A percentile compares a stretch with the other conserved stretches of the same genome.
These are phyloP conservation scores for Magnolia sinica DNA, from an alignment of 164 flowering plant species.

Conservation along the genomic window DNA sequence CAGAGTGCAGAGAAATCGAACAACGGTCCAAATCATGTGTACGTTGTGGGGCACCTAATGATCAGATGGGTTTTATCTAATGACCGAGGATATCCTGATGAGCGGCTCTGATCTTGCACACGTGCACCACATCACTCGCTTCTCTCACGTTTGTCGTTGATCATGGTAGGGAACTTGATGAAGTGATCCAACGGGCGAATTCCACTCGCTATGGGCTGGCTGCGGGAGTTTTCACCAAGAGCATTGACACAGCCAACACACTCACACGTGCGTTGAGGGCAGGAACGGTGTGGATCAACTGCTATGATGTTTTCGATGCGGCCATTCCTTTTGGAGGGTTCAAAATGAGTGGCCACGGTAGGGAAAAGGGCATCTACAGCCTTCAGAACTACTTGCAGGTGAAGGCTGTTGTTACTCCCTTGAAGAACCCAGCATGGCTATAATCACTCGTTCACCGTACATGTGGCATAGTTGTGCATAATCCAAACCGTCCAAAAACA, in stretches of 20 bases:
- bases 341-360: constrained; percentile 92
- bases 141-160: neutral
- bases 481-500: no score
- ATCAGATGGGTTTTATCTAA: no score
- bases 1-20: no score
- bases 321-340: constrained; percentile 94
- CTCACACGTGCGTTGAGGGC: constrained; percentile 63
- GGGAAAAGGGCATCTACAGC: constrained; percentile 88
- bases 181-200: constrained; percentile 75
- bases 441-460: constrained; percentile 15
- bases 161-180: constrained; percentile 58
- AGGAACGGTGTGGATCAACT: constrained; percentile 93
- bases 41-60: neutral
- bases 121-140: neutral
- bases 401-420: constrained; percentile 81
- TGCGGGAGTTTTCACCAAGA: constrained; percentile 81
- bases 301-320: constrained; percentile 87
- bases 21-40: neutral
- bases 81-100: no score
- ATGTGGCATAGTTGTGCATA: no score
- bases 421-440: constrained; percentile 85
- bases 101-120: neutral
- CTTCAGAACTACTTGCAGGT: constrained; percentile 82
- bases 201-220: constrained; percentile 70
- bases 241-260: constrained; percentile 74